Evolutionary conservation across 1,284 basidiomycete genomes (phyloP).

Genomic region (Meira nashicola): DNA sequence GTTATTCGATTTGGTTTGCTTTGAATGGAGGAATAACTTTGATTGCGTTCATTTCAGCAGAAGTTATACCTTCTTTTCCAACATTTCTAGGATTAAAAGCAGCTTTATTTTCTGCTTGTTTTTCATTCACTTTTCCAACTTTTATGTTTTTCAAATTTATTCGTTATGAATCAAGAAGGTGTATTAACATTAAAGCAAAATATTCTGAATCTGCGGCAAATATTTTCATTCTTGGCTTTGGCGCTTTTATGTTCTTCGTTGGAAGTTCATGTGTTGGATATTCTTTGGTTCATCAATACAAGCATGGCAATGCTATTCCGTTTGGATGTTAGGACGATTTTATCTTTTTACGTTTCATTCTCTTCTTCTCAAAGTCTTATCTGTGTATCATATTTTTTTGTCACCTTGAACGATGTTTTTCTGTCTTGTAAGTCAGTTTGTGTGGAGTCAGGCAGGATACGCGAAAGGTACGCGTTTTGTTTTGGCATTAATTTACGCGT

Average conservation of each 20-base stretch:
- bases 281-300: too few relatives aligned
- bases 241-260: slow-evolving; percentile 5
- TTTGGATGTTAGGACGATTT: too few relatives aligned
- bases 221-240: not conserved
- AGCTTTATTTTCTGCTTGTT: slow-evolving; percentile 29
- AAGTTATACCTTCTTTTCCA: slow-evolving; percentile 35
- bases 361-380: too few relatives aligned
- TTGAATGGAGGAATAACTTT: slow-evolving; percentile 19
- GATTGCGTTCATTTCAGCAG: slow-evolving; percentile 35
- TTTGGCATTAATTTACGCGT: too few relatives aligned
- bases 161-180: slow-evolving; percentile 3
- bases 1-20: slow-evolving; percentile 34
- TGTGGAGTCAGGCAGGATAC: too few relatives aligned
- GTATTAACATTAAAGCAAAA: too few relatives aligned
- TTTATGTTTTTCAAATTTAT: slow-evolving; percentile 24
- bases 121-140: slow-evolving; percentile 35
- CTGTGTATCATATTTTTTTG: not conserved
- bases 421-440: too few relatives aligned
- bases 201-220: too few relatives aligned
- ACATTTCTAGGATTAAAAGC: slow-evolving; percentile 30
- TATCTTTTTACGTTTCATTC: too few relatives aligned
- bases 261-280: not conserved
- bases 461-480: too few relatives aligned
- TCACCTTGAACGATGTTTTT: not conserved
- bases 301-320: too few relatives aligned